Evolutionary conservation across 306 rosid species (phyloP), one percentile per base, ranked within the genome.

Genomic region (Vachellia pachyceras): DNA sequence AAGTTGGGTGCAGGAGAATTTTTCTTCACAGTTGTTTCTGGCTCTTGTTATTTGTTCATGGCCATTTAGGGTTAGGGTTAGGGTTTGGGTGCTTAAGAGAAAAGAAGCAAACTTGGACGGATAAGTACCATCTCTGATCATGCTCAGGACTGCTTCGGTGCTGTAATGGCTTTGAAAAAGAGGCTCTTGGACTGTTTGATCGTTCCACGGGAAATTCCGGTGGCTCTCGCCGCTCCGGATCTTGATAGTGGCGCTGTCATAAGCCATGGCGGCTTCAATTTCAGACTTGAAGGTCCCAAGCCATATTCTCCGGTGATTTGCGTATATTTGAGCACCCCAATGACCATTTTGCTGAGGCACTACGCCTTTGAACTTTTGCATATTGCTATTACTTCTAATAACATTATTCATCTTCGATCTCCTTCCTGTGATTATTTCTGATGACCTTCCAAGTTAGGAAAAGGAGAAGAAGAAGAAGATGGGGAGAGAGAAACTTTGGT

Each of bases 251-350:
- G 94, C 97, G 8, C 98, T 92, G 3, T 92, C 97, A 0, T 94
- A 92, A 42, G 98, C 97, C 97, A 88, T 91, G 20, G 97, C 97
- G 0, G 98, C 97, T 15, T 82, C 95, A 78, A 54, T 83, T 69
- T 90, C 91, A 0, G 95, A 84, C 14, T 89, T 92, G 85, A 94
- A 94, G 0, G 98, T 92, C 3, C 98, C 99, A 14, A 94, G 91
- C 98, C 98, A 94, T 17, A 94, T 87, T 75, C 97, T 86, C 61
- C 89, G 98, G 77, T 94, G 95, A 45, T 89, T 89, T 44, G 95
- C 92, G 15, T 94, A 94, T 73, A 94, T 94, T n/a, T 94, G 97
- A 14, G 97, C 94, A 35, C 98, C 97, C 97, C 97, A 95, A 72
- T 93, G 85, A 2, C 98, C 98, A 15, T 94, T 94, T 73, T 90